Evolutionary conservation across 2,329 filamentous ascomycete species (phyloP).

Genomic region (Aureobasidium sp.): DNA sequence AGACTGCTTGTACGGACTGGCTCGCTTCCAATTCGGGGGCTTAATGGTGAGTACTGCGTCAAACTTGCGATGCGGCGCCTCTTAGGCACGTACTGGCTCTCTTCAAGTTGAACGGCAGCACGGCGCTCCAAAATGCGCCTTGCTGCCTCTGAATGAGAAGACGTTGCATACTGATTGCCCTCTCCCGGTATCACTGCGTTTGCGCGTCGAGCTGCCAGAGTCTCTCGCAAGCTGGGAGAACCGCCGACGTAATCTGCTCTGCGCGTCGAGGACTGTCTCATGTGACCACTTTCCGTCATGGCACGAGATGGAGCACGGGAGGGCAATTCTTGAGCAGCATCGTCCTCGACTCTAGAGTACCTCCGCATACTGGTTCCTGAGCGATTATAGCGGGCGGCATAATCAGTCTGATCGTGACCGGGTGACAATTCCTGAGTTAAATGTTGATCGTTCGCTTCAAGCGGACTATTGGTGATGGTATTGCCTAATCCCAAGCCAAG

Average conservation of each 20-base stretch:
- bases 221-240: conserved; percentile 20
- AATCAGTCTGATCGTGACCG: conserved; percentile 14
- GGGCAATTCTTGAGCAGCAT: conserved; percentile 33
- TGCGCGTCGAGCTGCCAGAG: conserved; percentile 19
- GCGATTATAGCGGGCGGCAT: conserved; percentile 21
- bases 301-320: conserved; percentile 42
- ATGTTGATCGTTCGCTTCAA: background rate
- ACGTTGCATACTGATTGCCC: background rate
- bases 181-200: conserved; percentile 10
- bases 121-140: conserved; percentile 12
- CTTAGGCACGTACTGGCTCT: conserved; percentile 11
- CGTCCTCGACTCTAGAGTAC: conserved; percentile 22
- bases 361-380: conserved; percentile 34
- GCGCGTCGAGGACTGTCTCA: conserved; percentile 11
- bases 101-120: conserved; percentile 7
- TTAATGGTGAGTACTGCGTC: conserved; percentile 14
- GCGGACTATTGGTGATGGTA: background rate
- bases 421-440: conserved; percentile 1
- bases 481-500: conserved; percentile 5
- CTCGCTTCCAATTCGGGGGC: conserved; percentile 17
- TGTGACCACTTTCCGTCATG: conserved; percentile 37
- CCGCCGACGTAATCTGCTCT: background rate
- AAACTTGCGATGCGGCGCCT: conserved; percentile 16
- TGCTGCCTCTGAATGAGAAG: background rate
- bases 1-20: conserved; percentile 17